Conservation (phyloP, 495 filamentous ascomycete genomes). For the Cairneyella variabilis region DNA sequence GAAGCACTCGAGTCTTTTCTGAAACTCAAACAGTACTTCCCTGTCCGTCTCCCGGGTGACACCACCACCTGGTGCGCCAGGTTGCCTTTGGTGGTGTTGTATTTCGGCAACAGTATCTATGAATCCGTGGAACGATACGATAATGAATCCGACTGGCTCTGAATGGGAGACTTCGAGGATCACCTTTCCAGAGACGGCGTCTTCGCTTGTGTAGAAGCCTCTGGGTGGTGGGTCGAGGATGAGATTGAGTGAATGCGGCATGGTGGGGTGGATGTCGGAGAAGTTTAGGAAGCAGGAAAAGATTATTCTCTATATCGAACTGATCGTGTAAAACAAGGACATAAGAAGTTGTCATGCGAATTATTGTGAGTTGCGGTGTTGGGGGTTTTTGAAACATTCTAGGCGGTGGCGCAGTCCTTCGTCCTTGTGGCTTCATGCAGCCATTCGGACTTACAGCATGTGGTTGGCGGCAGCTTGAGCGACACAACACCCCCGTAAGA, state of each 20-base stretch:
- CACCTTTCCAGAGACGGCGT: conserved; percentile 6
- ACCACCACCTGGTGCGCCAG: not conserved
- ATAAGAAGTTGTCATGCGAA: not conserved
- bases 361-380: not conserved
- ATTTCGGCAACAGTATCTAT: not conserved
- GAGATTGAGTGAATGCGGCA: not conserved
- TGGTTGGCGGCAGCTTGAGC: too few relatives aligned
- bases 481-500: too few relatives aligned
- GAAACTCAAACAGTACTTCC: not conserved
- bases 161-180: not conserved
- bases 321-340: not conserved
- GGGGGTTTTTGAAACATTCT: too few relatives aligned
- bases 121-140: not conserved
- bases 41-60: not conserved
- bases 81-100: not conserved
- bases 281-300: not conserved
- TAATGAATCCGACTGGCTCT: not conserved
- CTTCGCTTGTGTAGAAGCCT: conserved; percentile 5
- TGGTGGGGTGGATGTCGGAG: not conserved
- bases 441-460: not conserved
- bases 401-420: not conserved
- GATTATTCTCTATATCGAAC: not conserved
- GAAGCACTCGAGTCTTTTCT: not conserved
- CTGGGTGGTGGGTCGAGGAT: conserved; percentile 1
- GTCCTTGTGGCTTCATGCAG: not conserved